Evolutionary conservation across 176 grass and related monocot genomes (phyloP), one percentile per base, ranked within the genome.

Genomic region (Chloris gayana): DNA sequence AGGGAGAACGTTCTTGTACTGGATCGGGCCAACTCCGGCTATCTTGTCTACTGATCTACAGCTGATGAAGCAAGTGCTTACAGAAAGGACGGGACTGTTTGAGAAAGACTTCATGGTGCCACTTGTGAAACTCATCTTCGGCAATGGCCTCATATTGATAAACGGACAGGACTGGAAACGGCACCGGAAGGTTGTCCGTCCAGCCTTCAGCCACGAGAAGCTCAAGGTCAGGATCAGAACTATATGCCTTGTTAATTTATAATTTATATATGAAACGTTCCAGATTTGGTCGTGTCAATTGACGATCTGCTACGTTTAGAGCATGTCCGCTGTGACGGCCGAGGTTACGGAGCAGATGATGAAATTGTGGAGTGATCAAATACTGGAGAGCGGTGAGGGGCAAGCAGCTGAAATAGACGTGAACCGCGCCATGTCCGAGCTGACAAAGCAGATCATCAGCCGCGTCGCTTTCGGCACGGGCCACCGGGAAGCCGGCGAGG

Each of bases 171-270:
- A 90, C 2, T 90, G 87, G 91, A 80, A 70, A 9, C 84, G 87
- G 33, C 91, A 89, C 32, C 80, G 77, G 4, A 89, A 64, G 47
- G 72, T 87, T 3, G 42, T 93, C 15, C 69, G 77, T n/a, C 91
- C 91, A 4, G 81, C 81, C 7, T 93, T 93, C 81, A 74, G 65
- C 60, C 85, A 84, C 10, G 87, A 93, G 18, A 93, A 78, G n/a
- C 73, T 93, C 76, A 93, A 93, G 91, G 87, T 86, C 21, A 37
- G 21, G 19, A 56, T n/a, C 51, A 2, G 37, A 31, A 24, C 24
- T 46, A n/a, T 51, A 51, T n/a, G n/a, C n/a, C 14, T 50, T 3
- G 15, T n/a, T 39, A 14, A n/a, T 5, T 3, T 5, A 12, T 44
- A 19, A 19, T 2, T 4, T 7, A 0, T 4, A 5, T 25, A 1